phyloP scores from a whole-genome alignment of 2,329 filamentous ascomycete species.

The Arthroderma uncinatum region DNA sequence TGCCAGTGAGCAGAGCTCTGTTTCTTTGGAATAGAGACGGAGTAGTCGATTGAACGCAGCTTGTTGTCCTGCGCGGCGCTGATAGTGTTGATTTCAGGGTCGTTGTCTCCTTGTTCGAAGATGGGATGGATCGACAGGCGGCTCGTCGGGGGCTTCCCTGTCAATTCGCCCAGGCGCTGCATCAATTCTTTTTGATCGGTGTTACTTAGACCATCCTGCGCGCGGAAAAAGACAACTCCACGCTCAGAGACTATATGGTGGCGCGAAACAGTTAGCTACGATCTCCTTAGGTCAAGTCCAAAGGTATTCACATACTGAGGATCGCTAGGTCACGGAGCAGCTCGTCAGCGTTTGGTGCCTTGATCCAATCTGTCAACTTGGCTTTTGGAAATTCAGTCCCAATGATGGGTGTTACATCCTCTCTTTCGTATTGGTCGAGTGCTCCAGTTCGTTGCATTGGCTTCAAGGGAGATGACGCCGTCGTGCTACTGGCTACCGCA shows the following conservation, averaged over 20 bases:
- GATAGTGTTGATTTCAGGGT: constrained; percentile 42
- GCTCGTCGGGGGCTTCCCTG: constrained; percentile 38
- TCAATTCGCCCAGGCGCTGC: constrained; percentile 39
- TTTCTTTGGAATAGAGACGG: constrained; percentile 14
- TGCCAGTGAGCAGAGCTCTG: constrained; percentile 34
- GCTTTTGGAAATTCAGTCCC: constrained; percentile 39
- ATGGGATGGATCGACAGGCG: constrained; percentile 39
- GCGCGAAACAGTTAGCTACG: neutral
- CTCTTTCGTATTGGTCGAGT: constrained; percentile 36
- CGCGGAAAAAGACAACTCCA: constrained; percentile 45
- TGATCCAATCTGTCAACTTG: constrained; percentile 40
- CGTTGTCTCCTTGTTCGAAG: constrained; percentile 35
- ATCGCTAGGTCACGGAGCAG: constrained; percentile 27
- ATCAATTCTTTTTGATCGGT: constrained; percentile 44
- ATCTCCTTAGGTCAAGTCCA: neutral
- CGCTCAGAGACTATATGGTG: constrained; percentile 38
- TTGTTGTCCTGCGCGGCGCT: constrained; percentile 33
- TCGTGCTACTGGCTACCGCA: neutral
- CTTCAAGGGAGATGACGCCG: neutral
- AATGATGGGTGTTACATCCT: constrained; percentile 43
- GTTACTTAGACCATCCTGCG: constrained; percentile 40
- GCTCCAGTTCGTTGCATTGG: constrained; percentile 32
- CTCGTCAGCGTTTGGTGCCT: constrained; percentile 27
- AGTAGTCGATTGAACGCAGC: constrained; percentile 29
- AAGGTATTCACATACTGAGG: constrained; percentile 18